Conservation (phyloP, 108 stramenopile species). For the Pelagomonas calceolata region DNA sequence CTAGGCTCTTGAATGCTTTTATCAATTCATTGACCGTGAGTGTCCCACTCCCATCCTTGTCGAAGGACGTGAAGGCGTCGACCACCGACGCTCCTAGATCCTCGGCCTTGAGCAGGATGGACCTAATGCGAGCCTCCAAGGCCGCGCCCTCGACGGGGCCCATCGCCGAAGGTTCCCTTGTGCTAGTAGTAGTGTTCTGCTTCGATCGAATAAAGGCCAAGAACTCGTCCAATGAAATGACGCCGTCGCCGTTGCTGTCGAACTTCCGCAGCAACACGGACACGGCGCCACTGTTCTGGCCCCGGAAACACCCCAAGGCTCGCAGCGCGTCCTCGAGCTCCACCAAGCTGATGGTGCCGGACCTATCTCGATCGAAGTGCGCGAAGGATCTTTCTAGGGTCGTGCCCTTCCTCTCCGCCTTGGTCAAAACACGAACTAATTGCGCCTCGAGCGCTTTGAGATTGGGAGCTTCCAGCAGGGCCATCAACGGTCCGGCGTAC, state of each 20-base stretch:
- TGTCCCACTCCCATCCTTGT: conserved; percentile 9
- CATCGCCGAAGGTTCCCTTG: conserved; percentile 10
- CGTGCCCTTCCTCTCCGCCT: conserved; percentile 8
- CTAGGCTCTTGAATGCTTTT: conserved; percentile 6
- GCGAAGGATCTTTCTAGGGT: conserved; percentile 10
- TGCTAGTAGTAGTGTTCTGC: conserved; percentile 14
- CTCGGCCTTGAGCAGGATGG: conserved; percentile 23
- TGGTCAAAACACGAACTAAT: conserved; percentile 6
- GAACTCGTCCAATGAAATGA: conserved; percentile 15
- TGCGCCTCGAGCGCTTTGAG: conserved; percentile 1
- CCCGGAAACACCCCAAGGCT: conserved; percentile 1
- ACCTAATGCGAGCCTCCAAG: conserved; percentile 9
- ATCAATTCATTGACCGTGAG: conserved; percentile 11
- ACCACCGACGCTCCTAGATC: conserved; percentile 27
- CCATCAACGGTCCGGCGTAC: conserved; percentile 23
- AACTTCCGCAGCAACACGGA: not conserved
- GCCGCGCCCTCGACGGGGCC: conserved; percentile 12
- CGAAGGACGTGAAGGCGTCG: conserved; percentile 20
- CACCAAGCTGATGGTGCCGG: not conserved
- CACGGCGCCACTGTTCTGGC: conserved; percentile 2
- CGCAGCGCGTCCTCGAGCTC: conserved; percentile 11
- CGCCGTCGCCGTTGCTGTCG: conserved; percentile 8
- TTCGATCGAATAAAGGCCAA: conserved; percentile 1
- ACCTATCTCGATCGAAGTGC: conserved; percentile 3
- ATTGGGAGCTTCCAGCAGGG: conserved; percentile 27